Conservation (phyloP, 495 filamentous ascomycete genomes). For the Xylaria longipes region DNA sequence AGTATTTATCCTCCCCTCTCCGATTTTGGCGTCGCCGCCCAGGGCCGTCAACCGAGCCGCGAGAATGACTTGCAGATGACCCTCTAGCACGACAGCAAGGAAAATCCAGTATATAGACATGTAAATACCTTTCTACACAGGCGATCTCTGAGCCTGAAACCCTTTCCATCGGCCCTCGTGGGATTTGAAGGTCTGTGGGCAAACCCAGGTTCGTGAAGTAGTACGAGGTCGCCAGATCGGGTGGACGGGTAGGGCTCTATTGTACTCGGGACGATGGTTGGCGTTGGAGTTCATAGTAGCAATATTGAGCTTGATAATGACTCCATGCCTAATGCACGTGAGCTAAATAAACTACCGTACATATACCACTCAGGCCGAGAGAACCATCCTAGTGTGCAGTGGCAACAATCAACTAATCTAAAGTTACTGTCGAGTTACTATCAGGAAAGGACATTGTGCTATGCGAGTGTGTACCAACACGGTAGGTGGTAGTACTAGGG, state of each 20-base stretch:
- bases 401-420: not conserved
- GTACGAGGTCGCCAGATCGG: not conserved
- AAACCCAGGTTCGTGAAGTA: not conserved
- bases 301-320: not conserved
- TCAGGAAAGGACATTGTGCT: not conserved
- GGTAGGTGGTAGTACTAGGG: slow-evolving; percentile 19
- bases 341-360: slow-evolving; percentile 8
- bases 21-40: slow-evolving; percentile 12
- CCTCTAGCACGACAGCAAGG: not conserved
- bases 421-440: not conserved
- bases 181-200: not conserved
- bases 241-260: not conserved
- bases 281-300: not conserved
- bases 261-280: not conserved
- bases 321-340: not conserved
- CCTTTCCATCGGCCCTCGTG: not conserved
- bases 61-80: not conserved
- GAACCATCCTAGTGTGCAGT: not conserved
- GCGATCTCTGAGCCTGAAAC: not conserved
- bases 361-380: not conserved
- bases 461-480: slow-evolving; percentile 13
- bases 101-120: not conserved
- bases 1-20: slow-evolving; percentile 10
- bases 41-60: slow-evolving; percentile 21
- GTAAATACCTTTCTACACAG: not conserved